Evolutionary conservation across 257 asterid genomes (phyloP), one percentile per base, ranked within the genome.

Genomic region (Solanum pimpinellifolium): DNA sequence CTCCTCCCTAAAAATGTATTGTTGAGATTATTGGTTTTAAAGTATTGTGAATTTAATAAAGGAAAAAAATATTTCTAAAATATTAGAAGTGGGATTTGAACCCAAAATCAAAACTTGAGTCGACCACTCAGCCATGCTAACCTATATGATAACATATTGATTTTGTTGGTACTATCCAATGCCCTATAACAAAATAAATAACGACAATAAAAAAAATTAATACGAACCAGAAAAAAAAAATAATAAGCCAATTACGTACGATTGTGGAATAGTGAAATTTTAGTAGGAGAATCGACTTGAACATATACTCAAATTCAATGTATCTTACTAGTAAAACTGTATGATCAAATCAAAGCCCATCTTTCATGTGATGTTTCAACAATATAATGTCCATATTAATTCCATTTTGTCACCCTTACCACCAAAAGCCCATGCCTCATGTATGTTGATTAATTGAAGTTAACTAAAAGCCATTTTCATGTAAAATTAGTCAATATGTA

Each of bases 71-170:
- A 10, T 35, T 35, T 33, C 0, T 35, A 44, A 44, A 1, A 44
- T 44, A 14, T 44, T 14, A 92, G 92, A 87, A 92, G 93, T 91
- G 93, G 93, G 94, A 87, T 92, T 93, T 94, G 96, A 93, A 95
- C 96, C 95, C 95, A 92, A 42, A 92, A 93, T 95, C 95, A 94
- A 94, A 94, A 94, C 97, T 95, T 94, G 96, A 2, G 29, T 29
- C 29, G 96, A 94, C 97, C 97, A 94, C 96, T 94, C 96, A 94
- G 95, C 97, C 98, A 95, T 93, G 95, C 98, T 92, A 94, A 94
- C 98, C 29, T 60, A 14, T 97, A 5, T 3, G 1, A 11, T 1
- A 46, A 12, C 4, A 11, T 0, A 12, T 3, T 44, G 49, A 11
- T 44, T 44, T 11, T 11, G 0, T 11, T 44, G 0, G 0, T 11